Percentiles rank a stretch among this genome's conserved stretches.
These are phyloP conservation scores for Fraxinus nigra DNA, from an alignment of 305 asterid species.

Conservation along the genomic window DNA sequence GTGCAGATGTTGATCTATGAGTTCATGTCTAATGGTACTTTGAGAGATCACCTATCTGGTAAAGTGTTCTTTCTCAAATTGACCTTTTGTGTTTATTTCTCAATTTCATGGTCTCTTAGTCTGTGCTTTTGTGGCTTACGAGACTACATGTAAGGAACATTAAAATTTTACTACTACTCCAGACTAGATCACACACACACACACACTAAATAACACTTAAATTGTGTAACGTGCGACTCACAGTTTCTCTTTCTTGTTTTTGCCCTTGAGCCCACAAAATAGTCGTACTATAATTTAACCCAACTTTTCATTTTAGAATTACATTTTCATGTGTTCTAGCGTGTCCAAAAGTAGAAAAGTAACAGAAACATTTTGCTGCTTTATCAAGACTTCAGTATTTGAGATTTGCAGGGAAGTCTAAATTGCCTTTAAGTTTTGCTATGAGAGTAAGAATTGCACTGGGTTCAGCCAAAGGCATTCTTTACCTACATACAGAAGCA, in stretches of 20 bases:
- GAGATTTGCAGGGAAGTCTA: conserved; percentile 53
- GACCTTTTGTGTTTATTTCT: not conserved
- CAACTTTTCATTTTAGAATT: not conserved
- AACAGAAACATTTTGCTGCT: not conserved
- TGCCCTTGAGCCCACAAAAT: not conserved
- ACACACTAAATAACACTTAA: not conserved
- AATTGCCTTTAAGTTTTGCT: conserved; percentile 57
- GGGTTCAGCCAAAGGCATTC: conserved; percentile 89
- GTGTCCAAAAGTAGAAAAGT: not conserved
- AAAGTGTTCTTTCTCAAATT: conserved; percentile 14
- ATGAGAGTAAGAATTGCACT: conserved; percentile 71
- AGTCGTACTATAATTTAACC: not conserved
- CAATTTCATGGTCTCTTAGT: not conserved
- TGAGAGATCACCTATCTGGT: conserved; percentile 91
- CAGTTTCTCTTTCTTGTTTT: not conserved
- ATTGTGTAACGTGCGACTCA: not conserved
- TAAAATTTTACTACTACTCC: not conserved
- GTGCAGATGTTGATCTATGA: conserved; percentile 95
- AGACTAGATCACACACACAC: not conserved
- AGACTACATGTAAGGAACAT: not conserved
- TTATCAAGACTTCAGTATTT: not conserved
- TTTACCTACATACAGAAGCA: conserved; percentile 94
- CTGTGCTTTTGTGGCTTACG: not conserved
- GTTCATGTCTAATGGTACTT: conserved; percentile 82
- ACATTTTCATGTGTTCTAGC: conserved; percentile 4